Conservation (phyloP, 805 yeast genomes). For the Candida awuae region DNA sequence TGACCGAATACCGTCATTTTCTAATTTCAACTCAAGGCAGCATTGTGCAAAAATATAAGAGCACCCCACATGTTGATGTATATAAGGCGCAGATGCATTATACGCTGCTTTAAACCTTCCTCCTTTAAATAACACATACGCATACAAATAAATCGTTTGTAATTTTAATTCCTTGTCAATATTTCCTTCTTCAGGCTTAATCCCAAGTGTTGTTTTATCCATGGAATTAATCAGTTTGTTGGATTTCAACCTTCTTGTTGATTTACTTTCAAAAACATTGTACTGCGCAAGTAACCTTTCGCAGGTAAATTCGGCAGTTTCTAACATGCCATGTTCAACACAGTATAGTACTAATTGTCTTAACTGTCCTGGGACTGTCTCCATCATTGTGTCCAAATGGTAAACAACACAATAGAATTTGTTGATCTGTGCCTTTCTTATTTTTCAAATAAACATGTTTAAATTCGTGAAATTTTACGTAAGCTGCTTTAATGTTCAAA, state of each 20-base stretch:
- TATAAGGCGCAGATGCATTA: constrained; percentile 34
- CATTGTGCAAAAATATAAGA: constrained; percentile 65
- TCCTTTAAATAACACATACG: constrained; percentile 53
- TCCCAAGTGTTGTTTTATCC: constrained; percentile 4
- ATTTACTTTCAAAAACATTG: not conserved
- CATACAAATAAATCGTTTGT: constrained; percentile 63
- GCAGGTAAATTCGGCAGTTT: constrained; percentile 79
- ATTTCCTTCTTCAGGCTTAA: not conserved
- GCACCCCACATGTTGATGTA: constrained; percentile 60
- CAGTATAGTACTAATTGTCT: constrained; percentile 59
- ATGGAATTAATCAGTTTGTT: not conserved
- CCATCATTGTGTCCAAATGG: too few relatives aligned
- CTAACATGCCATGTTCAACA: constrained; percentile 57
- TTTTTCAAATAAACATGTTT: not conserved
- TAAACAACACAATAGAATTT: not conserved
- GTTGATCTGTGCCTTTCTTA: not conserved
- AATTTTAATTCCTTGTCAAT: constrained; percentile 25
- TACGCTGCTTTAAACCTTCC: constrained; percentile 57
- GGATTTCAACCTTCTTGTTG: not conserved
- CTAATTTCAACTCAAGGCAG: constrained; percentile 47
- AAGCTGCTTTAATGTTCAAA: too few relatives aligned
- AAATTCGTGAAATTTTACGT: too few relatives aligned
- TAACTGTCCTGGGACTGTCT: not conserved
- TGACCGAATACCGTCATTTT: constrained; percentile 54
- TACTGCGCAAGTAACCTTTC: constrained; percentile 65